Evolutionary conservation across 176 grass and related monocot genomes (phyloP).

Genomic region (Guadua angustifolia): DNA sequence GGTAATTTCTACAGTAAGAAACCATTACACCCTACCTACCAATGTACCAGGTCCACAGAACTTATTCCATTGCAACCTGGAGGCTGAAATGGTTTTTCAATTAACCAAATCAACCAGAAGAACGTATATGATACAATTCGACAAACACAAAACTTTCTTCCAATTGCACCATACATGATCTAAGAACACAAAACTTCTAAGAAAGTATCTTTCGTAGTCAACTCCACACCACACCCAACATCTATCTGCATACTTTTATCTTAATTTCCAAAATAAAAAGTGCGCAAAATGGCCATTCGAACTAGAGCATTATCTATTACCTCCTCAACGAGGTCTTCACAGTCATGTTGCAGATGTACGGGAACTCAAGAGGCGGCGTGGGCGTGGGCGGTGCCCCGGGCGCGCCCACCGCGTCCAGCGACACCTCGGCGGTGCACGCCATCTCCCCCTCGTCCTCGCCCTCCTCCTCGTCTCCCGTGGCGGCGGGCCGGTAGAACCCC

Average conservation of each 20-base stretch:
- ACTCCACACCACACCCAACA: not conserved
- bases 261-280: not conserved
- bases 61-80: not conserved
- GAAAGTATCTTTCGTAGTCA: not conserved
- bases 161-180: not conserved
- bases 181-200: not conserved
- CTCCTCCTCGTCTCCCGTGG: not conserved
- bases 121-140: not conserved
- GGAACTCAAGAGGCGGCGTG: conserved; percentile 63
- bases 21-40: not conserved
- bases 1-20: not conserved
- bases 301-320: conserved; percentile 46
- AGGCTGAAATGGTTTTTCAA: not conserved
- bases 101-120: not conserved
- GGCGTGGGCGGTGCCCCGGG: conserved; percentile 72
- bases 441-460: conserved; percentile 50
- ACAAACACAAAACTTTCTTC: not conserved
- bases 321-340: conserved; percentile 76
- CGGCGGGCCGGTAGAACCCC: conserved; percentile 57
- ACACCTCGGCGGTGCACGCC: conserved; percentile 85
- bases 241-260: not conserved
- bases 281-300: not conserved
- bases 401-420: conserved; percentile 71
- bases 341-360: conserved; percentile 97
- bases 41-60: not conserved